A percentile compares a stretch with the other conserved stretches of the same genome.
These are phyloP conservation scores for Cyberlindnera xylosilytica DNA, from an alignment of 805 yeast species.

Conservation along the genomic window DNA sequence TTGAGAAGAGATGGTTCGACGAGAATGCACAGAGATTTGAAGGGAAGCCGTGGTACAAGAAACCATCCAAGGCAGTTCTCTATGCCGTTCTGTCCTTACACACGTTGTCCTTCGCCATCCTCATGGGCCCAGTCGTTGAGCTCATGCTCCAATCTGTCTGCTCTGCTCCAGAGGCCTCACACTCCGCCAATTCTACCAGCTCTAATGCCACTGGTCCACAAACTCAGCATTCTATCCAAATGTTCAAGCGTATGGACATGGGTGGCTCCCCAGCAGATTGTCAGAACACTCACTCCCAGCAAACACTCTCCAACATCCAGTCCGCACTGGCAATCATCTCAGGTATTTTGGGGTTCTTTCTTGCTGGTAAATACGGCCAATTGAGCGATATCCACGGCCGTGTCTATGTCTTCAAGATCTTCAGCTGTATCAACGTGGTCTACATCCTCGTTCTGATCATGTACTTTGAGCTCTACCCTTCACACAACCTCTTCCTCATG, in stretches of 20 bases:
- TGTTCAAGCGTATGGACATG: constrained; percentile 15
- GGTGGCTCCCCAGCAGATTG: constrained; percentile 4
- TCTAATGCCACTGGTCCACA: too few species aligned
- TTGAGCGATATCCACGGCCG: constrained; percentile 24
- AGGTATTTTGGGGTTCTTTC: constrained; percentile 20
- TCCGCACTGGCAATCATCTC: constrained; percentile 18
- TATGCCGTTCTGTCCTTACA: constrained; percentile 14
- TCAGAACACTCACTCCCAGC: constrained; percentile 12
- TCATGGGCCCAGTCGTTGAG: constrained; percentile 20
- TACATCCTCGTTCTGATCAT: constrained; percentile 13
- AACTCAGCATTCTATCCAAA: too few species aligned
- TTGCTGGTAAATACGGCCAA: constrained; percentile 26
- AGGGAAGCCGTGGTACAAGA: constrained; percentile 14
- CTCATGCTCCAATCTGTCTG: constrained; percentile 20
- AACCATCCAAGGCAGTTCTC: constrained; percentile 18
- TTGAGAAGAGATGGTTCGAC: constrained; percentile 12
- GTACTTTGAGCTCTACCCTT: constrained; percentile 11
- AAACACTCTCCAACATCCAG: constrained; percentile 19
- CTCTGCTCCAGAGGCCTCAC: background rate
- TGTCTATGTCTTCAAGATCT: constrained; percentile 20
- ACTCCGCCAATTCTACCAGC: too few species aligned
- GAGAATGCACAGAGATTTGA: constrained; percentile 5
- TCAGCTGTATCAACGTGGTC: constrained; percentile 15
- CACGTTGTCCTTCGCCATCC: constrained; percentile 15
- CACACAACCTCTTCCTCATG: constrained; percentile 11